phyloP scores from a whole-genome alignment of 768 basidiomycete genomes.

The Sutorius australiensis region DNA sequence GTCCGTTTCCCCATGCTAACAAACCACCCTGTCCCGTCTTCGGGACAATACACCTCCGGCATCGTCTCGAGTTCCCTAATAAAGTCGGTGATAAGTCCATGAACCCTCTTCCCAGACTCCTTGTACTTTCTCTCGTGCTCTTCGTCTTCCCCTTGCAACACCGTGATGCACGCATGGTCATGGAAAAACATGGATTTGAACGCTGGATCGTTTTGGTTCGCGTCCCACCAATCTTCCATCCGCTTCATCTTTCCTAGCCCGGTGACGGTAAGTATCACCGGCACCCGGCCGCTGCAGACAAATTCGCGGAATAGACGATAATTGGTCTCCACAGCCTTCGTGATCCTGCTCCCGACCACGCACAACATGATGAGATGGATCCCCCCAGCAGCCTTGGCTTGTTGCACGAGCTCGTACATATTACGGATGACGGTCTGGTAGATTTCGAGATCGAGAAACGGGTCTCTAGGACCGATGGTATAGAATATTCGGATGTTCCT shows the following conservation, averaged over 20 bases:
- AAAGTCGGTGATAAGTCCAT: slow-evolving; percentile 11
- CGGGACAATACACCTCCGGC: slow-evolving; percentile 5
- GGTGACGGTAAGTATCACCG: slow-evolving; percentile 35
- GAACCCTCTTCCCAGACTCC: slow-evolving; percentile 13
- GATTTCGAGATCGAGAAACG: slow-evolving; percentile 17
- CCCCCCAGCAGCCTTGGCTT: slow-evolving; percentile 24
- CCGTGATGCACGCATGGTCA: slow-evolving; percentile 31
- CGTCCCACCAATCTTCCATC: slow-evolving; percentile 36
- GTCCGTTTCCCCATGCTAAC: slow-evolving; percentile 9
- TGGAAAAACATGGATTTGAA: slow-evolving; percentile 9
- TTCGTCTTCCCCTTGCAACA: slow-evolving; percentile 18
- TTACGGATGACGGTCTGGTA: slow-evolving; percentile 22
- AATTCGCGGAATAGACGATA: slow-evolving; percentile 36
- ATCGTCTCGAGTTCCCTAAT: neutral
- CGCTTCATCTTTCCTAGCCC: slow-evolving; percentile 33
- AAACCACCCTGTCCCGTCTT: slow-evolving; percentile 15
- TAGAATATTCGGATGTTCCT: slow-evolving; percentile 26
- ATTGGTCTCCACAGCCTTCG: slow-evolving; percentile 31
- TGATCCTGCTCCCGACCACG: slow-evolving; percentile 38
- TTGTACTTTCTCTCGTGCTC: slow-evolving; percentile 17
- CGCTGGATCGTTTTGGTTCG: slow-evolving; percentile 12
- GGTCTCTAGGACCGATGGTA: slow-evolving; percentile 31
- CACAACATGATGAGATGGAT: slow-evolving; percentile 39
- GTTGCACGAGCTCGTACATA: slow-evolving; percentile 27
- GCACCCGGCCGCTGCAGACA: slow-evolving; percentile 36